These are phyloP conservation scores for Sextonia rubra DNA, from an alignment of 164 flowering plant genomes.

Conservation along the genomic window DNA sequence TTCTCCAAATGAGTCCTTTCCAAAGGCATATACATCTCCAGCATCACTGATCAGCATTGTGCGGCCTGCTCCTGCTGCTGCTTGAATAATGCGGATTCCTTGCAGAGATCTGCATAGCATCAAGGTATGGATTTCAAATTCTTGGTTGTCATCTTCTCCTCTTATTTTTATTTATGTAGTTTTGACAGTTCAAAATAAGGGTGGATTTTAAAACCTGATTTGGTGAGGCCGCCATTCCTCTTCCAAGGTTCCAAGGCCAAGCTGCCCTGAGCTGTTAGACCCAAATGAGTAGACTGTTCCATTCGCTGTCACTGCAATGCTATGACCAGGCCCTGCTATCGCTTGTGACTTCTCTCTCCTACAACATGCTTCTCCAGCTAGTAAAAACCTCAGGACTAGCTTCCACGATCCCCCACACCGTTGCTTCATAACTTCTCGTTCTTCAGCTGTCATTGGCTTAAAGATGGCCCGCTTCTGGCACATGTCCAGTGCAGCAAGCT, in stretches of 20 bases:
- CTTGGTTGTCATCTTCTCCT: neutral
- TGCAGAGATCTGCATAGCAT: conserved; percentile 70
- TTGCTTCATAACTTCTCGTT: conserved; percentile 50
- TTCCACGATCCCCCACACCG: conserved; percentile 98
- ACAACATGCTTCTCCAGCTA: conserved; percentile 86
- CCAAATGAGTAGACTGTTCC: conserved; percentile 89
- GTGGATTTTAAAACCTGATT: conserved; percentile 57
- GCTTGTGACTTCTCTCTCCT: conserved; percentile 89
- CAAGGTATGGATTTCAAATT: conserved; percentile 6
- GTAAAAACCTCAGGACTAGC: conserved; percentile 76
- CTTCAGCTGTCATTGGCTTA: conserved; percentile 68
- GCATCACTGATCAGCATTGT: conserved; percentile 91
- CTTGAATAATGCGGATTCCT: conserved; percentile 91
- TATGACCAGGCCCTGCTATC: conserved; percentile 95
- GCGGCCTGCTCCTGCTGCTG: conserved; percentile 87
- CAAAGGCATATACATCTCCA: conserved; percentile 85
- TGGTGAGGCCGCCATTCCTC: conserved; percentile 74
- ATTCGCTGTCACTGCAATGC: conserved; percentile 77
- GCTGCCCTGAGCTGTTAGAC: conserved; percentile 88
- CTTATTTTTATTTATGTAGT: conserved; percentile 5
- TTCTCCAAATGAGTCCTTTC: conserved; percentile 93
- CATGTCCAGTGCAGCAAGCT: conserved; percentile 96
- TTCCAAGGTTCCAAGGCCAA: conserved; percentile 84
- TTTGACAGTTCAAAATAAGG: conserved; percentile 1
- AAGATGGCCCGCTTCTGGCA: conserved; percentile 86